Evolutionary conservation across 73 alveolate genomes (phyloP).

Genomic region (Durusdinium trenchii): DNA sequence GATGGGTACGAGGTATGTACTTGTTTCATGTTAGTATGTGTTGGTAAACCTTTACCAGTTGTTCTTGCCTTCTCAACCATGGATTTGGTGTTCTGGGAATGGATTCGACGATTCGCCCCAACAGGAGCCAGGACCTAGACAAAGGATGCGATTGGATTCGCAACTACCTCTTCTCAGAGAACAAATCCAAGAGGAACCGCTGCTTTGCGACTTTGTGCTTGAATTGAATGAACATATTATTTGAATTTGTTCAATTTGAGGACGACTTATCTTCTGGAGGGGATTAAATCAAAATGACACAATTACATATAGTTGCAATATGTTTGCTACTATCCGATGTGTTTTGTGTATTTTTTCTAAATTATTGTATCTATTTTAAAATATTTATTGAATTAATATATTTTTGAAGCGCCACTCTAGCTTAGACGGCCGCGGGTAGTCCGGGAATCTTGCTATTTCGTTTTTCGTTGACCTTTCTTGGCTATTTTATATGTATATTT

Average conservation of each 20-base stretch:
- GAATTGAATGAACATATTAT: no score
- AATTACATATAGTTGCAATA: background rate
- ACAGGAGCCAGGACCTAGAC: conserved; percentile 86
- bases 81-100: no score
- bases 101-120: no score
- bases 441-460: no score
- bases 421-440: no score
- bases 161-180: conserved; percentile 81
- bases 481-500: background rate
- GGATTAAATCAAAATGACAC: background rate
- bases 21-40: no score
- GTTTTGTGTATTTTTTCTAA: background rate
- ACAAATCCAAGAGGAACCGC: conserved; percentile 78
- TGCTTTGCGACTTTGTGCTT: no score
- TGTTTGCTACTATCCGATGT: background rate
- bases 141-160: conserved; percentile 42
- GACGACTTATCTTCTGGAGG: conserved; percentile 54
- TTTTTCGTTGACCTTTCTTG: no score
- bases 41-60: no score
- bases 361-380: background rate
- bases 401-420: no score
- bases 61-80: no score
- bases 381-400: background rate
- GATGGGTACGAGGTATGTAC: no score
- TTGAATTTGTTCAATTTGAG: background rate